These are phyloP conservation scores for Magnaporthiopsis rhizophila DNA, from an alignment of 2,329 filamentous ascomycete genomes.

Conservation along the genomic window DNA sequence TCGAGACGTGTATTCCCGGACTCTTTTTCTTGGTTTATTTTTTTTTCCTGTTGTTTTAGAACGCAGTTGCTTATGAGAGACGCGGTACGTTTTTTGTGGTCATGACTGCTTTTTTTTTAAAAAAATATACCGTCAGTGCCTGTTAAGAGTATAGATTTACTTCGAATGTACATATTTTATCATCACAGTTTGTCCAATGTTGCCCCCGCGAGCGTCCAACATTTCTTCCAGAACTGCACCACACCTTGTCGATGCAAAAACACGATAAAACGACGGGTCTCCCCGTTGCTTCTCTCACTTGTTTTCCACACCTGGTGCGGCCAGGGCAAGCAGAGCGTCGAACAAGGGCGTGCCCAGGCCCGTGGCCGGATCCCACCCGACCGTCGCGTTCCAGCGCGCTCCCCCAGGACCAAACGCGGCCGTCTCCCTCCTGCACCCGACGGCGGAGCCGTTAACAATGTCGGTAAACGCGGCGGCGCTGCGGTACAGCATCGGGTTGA, in stretches of 20 bases:
- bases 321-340: constrained; percentile 18
- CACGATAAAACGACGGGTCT: too few relatives aligned
- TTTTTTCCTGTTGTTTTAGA: too few relatives aligned
- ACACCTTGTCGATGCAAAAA: too few relatives aligned
- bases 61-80: too few relatives aligned
- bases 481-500: constrained; percentile 27
- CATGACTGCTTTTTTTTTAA: too few relatives aligned
- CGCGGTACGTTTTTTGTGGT: background rate
- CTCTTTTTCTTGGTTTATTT: too few relatives aligned
- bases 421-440: constrained; percentile 19
- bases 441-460: constrained; percentile 20
- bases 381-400: constrained; percentile 22
- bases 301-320: constrained; percentile 8
- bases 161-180: background rate
- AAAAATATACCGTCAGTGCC: too few relatives aligned
- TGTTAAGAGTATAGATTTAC: too few relatives aligned
- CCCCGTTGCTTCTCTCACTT: background rate
- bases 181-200: background rate
- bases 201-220: too few relatives aligned
- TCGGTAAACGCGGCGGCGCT: constrained; percentile 23
- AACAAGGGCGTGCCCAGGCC: constrained; percentile 25
- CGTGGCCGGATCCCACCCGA: constrained; percentile 23
- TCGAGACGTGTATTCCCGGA: background rate
- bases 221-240: too few relatives aligned
- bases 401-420: constrained; percentile 14